A percentile compares a stretch with the other conserved stretches of the same genome.
Conservation (phyloP, 164 flowering plant genomes). For the Sextonia rubra region DNA sequence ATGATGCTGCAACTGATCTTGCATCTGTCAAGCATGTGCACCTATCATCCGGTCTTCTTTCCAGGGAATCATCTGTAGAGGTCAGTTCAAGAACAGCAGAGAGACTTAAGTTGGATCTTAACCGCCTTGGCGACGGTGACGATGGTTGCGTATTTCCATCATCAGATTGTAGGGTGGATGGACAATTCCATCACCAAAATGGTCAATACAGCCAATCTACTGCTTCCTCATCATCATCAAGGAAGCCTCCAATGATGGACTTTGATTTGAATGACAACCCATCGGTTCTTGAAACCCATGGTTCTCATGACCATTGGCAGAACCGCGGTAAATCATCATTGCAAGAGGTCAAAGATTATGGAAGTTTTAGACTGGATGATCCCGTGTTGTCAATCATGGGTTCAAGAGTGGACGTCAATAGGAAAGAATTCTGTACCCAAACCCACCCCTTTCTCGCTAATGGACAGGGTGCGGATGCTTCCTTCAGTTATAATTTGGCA, state of each 20-base stretch:
- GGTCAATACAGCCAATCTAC: conserved; percentile 6
- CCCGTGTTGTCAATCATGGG: conserved; percentile 10
- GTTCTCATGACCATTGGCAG: conserved; percentile 4
- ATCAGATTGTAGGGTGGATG: conserved; percentile 3
- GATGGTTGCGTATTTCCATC: conserved; percentile 12
- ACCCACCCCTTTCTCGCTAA: conserved; percentile 28
- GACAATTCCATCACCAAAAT: conserved; percentile 1
- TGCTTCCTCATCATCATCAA: conserved; percentile 4
- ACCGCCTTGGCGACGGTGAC: conserved; percentile 20
- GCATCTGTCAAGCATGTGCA: conserved; percentile 19
- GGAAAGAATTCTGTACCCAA: conserved; percentile 35
- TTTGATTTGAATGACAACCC: conserved; percentile 34
- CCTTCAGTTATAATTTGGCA: conserved; percentile 24
- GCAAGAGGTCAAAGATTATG: background rate
- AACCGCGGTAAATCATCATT: background rate
- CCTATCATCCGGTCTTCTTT: conserved; percentile 39
- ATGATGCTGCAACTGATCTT: conserved; percentile 1
- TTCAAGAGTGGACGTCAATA: conserved; percentile 1
- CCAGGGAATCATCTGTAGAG: conserved; percentile 59
- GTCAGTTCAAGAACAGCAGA: conserved; percentile 47
- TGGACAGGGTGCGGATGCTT: conserved; percentile 32
- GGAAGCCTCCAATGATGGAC: conserved; percentile 4
- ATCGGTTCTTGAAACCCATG: conserved; percentile 10
- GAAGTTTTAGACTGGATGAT: background rate
- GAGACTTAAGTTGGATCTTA: conserved; percentile 27